Evolutionary conservation across 2,329 filamentous ascomycete species (phyloP).

Genomic region (Paramyrothecium roridum): DNA sequence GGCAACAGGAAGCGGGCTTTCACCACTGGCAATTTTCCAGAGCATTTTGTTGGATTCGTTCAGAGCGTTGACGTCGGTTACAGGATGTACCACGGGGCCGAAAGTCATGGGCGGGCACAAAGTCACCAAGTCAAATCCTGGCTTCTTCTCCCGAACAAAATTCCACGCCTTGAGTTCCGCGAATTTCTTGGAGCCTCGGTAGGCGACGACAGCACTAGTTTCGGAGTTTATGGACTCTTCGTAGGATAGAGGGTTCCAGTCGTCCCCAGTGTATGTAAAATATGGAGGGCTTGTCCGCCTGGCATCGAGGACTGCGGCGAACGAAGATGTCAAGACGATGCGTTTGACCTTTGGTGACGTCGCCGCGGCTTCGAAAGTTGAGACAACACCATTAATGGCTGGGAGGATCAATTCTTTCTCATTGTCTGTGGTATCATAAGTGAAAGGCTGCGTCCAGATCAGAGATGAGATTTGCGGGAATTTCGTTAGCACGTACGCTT

Average conservation of each 20-base stretch:
- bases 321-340: slow-evolving; percentile 61
- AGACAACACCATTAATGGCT: slow-evolving; percentile 41
- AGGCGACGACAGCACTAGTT: slow-evolving; percentile 35
- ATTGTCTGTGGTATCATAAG: slow-evolving; percentile 38
- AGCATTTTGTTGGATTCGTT: slow-evolving; percentile 40
- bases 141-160: slow-evolving; percentile 28
- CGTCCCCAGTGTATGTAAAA: slow-evolving; percentile 49
- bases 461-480: not conserved
- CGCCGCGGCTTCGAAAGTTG: slow-evolving; percentile 32
- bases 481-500: slow-evolving; percentile 26
- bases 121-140: slow-evolving; percentile 38
- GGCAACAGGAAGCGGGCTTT: slow-evolving; percentile 30
- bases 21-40: slow-evolving; percentile 34
- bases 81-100: slow-evolving; percentile 38
- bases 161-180: slow-evolving; percentile 31
- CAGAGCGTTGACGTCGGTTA: slow-evolving; percentile 27
- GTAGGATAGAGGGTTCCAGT: slow-evolving; percentile 56
- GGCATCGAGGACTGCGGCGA: slow-evolving; percentile 60
- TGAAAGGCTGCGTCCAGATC: slow-evolving; percentile 31
- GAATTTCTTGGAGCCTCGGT: slow-evolving; percentile 30
- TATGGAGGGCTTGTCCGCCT: slow-evolving; percentile 42
- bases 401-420: slow-evolving; percentile 42
- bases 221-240: slow-evolving; percentile 40
- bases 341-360: slow-evolving; percentile 18
- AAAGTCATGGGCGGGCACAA: slow-evolving; percentile 43